Evolutionary conservation across 352 stramenopile genomes (phyloP).

Genomic region (Globisporangium lucens): DNA sequence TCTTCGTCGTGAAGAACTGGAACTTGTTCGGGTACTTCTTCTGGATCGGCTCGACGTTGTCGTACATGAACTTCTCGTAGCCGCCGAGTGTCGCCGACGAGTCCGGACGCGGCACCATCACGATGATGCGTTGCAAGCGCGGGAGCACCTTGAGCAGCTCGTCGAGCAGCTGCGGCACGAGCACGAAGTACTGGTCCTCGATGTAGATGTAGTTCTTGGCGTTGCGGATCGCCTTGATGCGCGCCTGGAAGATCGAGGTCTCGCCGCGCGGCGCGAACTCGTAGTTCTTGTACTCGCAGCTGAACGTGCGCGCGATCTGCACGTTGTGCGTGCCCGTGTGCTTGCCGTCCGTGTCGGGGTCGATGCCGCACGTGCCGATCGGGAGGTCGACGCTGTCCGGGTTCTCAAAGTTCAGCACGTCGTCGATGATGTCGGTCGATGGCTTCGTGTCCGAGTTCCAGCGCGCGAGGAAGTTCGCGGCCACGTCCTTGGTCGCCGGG

Average conservation of each 20-base stretch:
- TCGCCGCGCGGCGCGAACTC: constrained; percentile 53
- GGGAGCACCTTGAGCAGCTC: constrained; percentile 45
- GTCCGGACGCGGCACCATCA: constrained; percentile 33
- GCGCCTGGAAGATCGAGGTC: constrained; percentile 38
- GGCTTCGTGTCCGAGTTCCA: constrained; percentile 45
- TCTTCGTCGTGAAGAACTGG: constrained; percentile 41
- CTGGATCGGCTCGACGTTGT: constrained; percentile 46
- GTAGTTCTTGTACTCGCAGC: constrained; percentile 44
- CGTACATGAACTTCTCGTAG: constrained; percentile 57
- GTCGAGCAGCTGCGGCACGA: constrained; percentile 41
- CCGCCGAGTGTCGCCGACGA: constrained; percentile 26
- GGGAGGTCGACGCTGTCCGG: constrained; percentile 12
- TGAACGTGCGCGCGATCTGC: constrained; percentile 62
- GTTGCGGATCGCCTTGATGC: constrained; percentile 49
- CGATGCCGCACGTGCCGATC: constrained; percentile 7
- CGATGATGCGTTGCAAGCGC: constrained; percentile 40
- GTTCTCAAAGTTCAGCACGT: constrained; percentile 47
- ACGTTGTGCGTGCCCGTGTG: constrained; percentile 27
- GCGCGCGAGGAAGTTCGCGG: constrained; percentile 43
- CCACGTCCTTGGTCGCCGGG: constrained; percentile 42
- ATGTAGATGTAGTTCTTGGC: constrained; percentile 70
- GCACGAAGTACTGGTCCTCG: constrained; percentile 65
- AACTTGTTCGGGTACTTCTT: constrained; percentile 46
- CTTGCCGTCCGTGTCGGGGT: constrained; percentile 9
- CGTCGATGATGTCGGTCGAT: constrained; percentile 23